phyloP scores from a whole-genome alignment of 768 basidiomycete genomes.

The Boletus rufocinnamomeus region DNA sequence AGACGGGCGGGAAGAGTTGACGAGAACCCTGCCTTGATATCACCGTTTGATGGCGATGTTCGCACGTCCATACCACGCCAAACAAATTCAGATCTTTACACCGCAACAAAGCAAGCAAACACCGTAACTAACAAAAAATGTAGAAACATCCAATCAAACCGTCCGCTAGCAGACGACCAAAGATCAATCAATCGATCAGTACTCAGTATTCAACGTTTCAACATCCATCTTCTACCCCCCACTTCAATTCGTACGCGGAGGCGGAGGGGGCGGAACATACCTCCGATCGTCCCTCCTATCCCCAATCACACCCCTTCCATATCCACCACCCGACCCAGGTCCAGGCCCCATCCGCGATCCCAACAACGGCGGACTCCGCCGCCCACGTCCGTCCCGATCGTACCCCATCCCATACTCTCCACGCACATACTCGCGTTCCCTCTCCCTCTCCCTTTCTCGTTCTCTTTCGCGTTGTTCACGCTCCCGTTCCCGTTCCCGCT shows the following conservation, averaged over 20 bases:
- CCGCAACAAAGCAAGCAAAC: neutral
- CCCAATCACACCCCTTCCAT: slow-evolving; percentile 19
- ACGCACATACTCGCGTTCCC: slow-evolving; percentile 41
- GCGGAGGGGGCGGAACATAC: slow-evolving; percentile 36
- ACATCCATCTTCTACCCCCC: neutral
- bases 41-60: too few relatives aligned
- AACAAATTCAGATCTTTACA: too few relatives aligned
- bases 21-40: too few relatives aligned
- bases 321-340: slow-evolving; percentile 11
- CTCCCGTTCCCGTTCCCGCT: slow-evolving; percentile 14
- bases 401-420: slow-evolving; percentile 37
- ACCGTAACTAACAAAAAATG: too few relatives aligned
- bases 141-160: neutral
- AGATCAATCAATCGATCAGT: neutral
- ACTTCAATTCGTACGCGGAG: slow-evolving; percentile 17
- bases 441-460: slow-evolving; percentile 16
- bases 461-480: slow-evolving; percentile 17
- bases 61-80: too few relatives aligned
- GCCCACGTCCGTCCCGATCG: slow-evolving; percentile 34
- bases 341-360: slow-evolving; percentile 18
- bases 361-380: slow-evolving; percentile 31
- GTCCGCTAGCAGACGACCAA: neutral
- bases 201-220: neutral
- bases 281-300: slow-evolving; percentile 40
- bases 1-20: too few relatives aligned